Conservation (phyloP, 2,329 filamentous ascomycete species). For the Fusarium begoniae region DNA sequence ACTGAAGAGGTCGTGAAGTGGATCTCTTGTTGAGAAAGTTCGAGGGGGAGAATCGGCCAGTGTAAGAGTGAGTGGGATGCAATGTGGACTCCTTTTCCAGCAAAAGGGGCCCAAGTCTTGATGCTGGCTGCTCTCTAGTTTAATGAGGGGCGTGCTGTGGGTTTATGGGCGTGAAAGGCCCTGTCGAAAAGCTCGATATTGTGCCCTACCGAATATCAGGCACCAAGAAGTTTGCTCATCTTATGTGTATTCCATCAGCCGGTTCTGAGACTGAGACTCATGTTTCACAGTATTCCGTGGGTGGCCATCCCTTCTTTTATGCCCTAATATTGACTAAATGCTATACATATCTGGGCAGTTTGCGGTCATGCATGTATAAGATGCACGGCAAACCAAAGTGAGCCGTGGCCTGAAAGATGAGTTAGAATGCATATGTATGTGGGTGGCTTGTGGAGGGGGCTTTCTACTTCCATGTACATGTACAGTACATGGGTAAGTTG, state of each 20-base stretch:
- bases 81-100: constrained; percentile 35
- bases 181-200: constrained; percentile 25
- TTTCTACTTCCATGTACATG: constrained; percentile 18
- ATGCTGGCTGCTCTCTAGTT: constrained; percentile 30
- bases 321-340: not conserved
- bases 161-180: constrained; percentile 24
- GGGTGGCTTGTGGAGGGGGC: constrained; percentile 30
- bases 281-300: constrained; percentile 18
- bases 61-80: constrained; percentile 36
- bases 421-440: constrained; percentile 29
- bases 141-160: constrained; percentile 37
- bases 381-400: constrained; percentile 6
- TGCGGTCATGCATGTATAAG: constrained; percentile 10
- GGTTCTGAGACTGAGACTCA: constrained; percentile 31
- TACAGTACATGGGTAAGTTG: constrained; percentile 2
- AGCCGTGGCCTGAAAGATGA: constrained; percentile 34
- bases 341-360: not conserved
- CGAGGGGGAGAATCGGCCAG: constrained; percentile 28
- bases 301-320: constrained; percentile 2
- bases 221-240: constrained; percentile 24
- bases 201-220: constrained; percentile 28
- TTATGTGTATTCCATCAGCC: not conserved
- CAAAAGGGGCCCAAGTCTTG: constrained; percentile 33
- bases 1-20: constrained; percentile 21
- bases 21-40: constrained; percentile 22